Conservation (phyloP, 1,139 yeast genomes). For the Geotrichum fermentans region DNA sequence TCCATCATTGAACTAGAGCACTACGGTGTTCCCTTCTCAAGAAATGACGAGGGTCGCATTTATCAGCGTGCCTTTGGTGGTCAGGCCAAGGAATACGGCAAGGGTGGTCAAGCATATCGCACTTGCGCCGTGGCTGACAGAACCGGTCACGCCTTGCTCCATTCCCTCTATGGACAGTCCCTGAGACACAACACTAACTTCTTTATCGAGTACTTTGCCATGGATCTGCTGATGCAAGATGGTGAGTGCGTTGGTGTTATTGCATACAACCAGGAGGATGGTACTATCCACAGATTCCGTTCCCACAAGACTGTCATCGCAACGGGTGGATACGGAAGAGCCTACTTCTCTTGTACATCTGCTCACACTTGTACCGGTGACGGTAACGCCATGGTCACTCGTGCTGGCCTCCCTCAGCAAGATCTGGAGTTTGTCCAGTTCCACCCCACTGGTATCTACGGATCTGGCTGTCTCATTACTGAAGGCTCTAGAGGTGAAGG, state of each 20-base stretch:
- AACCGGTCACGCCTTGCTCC: conserved; percentile 96
- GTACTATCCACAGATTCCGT: conserved; percentile 95
- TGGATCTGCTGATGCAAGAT: conserved; percentile 90
- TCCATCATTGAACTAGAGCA: conserved; percentile 96
- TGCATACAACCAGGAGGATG: conserved; percentile 98
- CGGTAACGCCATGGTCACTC: conserved; percentile 95
- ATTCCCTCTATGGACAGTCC: conserved; percentile 94
- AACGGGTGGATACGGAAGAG: conserved; percentile 98
- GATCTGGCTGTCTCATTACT: conserved; percentile 96
- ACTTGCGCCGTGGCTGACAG: conserved; percentile 99
- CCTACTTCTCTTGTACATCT: conserved; percentile 97
- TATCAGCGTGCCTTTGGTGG: conserved; percentile 99
- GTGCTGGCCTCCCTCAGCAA: conserved; percentile 97
- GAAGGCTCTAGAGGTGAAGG: conserved; percentile 99
- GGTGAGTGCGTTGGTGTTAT: conserved; percentile 96
- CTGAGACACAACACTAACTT: conserved; percentile 95
- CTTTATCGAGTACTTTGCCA: conserved; percentile 94
- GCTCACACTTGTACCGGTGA: conserved; percentile 99
- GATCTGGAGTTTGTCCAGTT: conserved; percentile 97
- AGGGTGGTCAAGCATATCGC: conserved; percentile 98
- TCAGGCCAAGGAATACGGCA: conserved; percentile 90
- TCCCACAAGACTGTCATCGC: conserved; percentile 95
- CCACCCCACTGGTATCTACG: conserved; percentile 99
- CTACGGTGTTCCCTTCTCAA: conserved; percentile 96
- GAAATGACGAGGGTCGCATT: conserved; percentile 94